Percentiles rank a stretch among this genome's conserved stretches.
Evolutionary conservation across 495 filamentous ascomycete species (phyloP).

Genomic region (Usnea hakonensis): DNA sequence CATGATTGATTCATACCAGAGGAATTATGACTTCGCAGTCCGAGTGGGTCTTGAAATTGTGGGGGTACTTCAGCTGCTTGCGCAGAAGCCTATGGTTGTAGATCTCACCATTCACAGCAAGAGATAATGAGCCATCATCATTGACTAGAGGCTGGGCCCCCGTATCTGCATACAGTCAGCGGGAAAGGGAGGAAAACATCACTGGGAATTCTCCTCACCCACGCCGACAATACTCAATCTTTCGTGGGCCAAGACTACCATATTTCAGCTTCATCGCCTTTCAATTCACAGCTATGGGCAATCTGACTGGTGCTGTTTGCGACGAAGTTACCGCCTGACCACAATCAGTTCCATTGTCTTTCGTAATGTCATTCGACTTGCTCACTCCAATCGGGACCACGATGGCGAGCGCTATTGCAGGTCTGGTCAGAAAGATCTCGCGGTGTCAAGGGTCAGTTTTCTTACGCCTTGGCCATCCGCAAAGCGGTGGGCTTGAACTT

Average conservation of each 20-base stretch:
- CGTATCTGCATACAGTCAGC: conserved; percentile 52
- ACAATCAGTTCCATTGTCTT: conserved; percentile 7
- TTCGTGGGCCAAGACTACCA: conserved; percentile 88
- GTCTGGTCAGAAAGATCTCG: conserved; percentile 30
- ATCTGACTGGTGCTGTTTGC: conserved; percentile 74
- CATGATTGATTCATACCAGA: conserved; percentile 53
- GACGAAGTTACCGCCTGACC: conserved; percentile 75
- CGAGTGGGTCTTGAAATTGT: conserved; percentile 94
- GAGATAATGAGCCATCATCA: conserved; percentile 75
- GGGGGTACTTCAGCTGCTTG: conserved; percentile 69
- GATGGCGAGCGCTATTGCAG: conserved; percentile 70
- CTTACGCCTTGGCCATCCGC: conserved; percentile 91
- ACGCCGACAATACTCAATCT: conserved; percentile 96
- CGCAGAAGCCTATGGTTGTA: conserved; percentile 96
- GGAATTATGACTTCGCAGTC: conserved; percentile 98
- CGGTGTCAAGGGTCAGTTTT: conserved; percentile 17
- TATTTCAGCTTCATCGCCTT: conserved; percentile 20
- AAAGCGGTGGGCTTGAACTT: conserved; percentile 96
- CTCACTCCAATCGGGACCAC: conserved; percentile 99
- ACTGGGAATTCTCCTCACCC: conserved; percentile 46
- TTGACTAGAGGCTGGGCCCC: conserved; percentile 93
- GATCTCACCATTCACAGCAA: conserved; percentile 99
- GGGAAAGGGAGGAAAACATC: conserved; percentile 19
- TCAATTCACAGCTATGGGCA: not conserved
- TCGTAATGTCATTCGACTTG: not conserved